Evolutionary conservation across 495 filamentous ascomycete genomes (phyloP).

Genomic region (Penicillium silybi): DNA sequence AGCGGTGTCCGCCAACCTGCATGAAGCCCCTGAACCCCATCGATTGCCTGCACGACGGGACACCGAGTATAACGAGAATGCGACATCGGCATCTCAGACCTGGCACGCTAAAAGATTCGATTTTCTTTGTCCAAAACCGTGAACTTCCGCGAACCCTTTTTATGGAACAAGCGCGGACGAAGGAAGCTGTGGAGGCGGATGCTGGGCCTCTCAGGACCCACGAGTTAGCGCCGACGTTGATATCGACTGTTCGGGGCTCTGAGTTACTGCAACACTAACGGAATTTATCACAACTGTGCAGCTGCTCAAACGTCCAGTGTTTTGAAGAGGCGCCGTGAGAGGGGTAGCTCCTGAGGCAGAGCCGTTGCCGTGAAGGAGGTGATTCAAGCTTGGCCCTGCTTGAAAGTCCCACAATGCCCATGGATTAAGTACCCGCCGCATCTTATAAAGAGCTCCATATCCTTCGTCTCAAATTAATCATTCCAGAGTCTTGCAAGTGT

Average conservation of each 20-base stretch:
- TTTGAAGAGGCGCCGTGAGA: conserved; percentile 4
- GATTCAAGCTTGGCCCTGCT: neutral
- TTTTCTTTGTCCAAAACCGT: too few species aligned
- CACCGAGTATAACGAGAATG: neutral
- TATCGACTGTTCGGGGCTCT: neutral
- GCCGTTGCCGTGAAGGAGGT: neutral
- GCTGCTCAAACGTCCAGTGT: neutral
- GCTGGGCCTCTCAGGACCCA: neutral
- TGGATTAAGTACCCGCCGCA: neutral
- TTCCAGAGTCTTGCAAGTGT: neutral
- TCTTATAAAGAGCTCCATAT: conserved; percentile 1
- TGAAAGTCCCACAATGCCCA: neutral
- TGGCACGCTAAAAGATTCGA: too few species aligned
- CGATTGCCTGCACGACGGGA: neutral
- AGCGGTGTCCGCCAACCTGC: neutral
- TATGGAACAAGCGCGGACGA: neutral
- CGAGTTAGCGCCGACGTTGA: conserved; percentile 2
- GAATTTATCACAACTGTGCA: conserved; percentile 2
- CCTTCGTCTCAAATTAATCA: neutral
- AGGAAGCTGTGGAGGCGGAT: neutral
- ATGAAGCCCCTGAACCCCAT: neutral
- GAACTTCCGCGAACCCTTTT: neutral
- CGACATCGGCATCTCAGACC: too few species aligned
- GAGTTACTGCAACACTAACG: neutral
- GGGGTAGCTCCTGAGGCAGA: neutral